Percentiles rank a stretch among this genome's conserved stretches.
These are phyloP conservation scores for Crepidotus sp. DNA, from an alignment of 1,284 basidiomycete species.

Conservation along the genomic window DNA sequence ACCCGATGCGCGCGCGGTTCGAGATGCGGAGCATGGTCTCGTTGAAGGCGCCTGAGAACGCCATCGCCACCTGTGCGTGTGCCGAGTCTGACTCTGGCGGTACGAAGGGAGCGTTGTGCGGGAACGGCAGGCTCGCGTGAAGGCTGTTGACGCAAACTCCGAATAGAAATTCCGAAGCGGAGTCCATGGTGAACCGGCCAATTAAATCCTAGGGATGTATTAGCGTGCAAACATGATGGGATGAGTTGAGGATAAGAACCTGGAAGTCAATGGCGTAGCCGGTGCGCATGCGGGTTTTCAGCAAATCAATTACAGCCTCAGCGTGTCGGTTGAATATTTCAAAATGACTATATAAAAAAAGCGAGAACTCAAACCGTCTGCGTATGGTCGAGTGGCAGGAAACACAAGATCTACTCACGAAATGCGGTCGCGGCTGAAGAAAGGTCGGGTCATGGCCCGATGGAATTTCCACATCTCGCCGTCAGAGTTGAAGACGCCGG, in stretches of 20 bases:
- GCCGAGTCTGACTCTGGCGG: slow-evolving; percentile 7
- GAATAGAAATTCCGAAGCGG: slow-evolving; percentile 36
- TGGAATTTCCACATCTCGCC: slow-evolving; percentile 40
- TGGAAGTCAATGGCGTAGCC: slow-evolving; percentile 38
- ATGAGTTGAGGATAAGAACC: slow-evolving; percentile 20
- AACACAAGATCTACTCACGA: too few relatives aligned
- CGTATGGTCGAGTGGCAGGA: too few relatives aligned
- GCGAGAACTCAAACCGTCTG: too few relatives aligned
- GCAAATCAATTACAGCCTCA: slow-evolving; percentile 26
- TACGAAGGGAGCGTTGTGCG: slow-evolving; percentile 15
- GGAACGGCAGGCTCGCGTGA: slow-evolving; percentile 24
- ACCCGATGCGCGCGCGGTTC: slow-evolving; percentile 27
- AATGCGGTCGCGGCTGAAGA: slow-evolving; percentile 38
- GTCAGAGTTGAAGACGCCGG: slow-evolving; percentile 41
- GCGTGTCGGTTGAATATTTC: slow-evolving; percentile 39
- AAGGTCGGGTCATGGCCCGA: slow-evolving; percentile 36
- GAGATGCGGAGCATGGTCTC: slow-evolving; percentile 19
- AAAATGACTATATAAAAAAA: slow-evolving; percentile 38
- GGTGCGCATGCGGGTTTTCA: slow-evolving; percentile 27
- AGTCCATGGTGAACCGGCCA: slow-evolving; percentile 37
- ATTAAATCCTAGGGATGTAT: slow-evolving; percentile 26
- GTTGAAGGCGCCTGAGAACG: slow-evolving; percentile 16
- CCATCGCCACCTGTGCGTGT: slow-evolving; percentile 10
- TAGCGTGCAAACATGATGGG: background rate
- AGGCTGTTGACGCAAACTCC: slow-evolving; percentile 28